These are phyloP conservation scores for Pholiota molesta DNA, from an alignment of 768 basidiomycete species.

Conservation along the genomic window DNA sequence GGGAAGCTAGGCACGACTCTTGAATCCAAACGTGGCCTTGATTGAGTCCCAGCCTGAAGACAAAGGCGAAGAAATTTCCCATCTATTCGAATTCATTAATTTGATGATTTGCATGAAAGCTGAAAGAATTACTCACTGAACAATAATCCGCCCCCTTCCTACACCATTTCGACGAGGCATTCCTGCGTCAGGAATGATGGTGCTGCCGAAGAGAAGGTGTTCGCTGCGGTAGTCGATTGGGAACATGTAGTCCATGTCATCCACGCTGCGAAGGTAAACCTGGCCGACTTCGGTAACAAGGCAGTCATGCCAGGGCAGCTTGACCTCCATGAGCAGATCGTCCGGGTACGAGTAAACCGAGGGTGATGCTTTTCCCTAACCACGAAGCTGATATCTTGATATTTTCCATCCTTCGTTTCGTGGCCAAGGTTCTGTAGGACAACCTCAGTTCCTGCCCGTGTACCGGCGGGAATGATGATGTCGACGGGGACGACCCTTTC, in stretches of 20 bases:
- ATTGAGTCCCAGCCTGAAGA: slow-evolving; percentile 19
- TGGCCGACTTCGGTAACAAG: slow-evolving; percentile 46
- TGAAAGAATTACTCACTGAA: slow-evolving; percentile 23
- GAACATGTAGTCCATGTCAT: slow-evolving; percentile 51
- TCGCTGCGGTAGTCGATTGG: slow-evolving; percentile 48
- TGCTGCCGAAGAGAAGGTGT: slow-evolving; percentile 44
- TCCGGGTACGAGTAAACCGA: slow-evolving; percentile 52
- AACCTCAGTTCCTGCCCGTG: slow-evolving; percentile 56
- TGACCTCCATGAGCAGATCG: slow-evolving; percentile 52
- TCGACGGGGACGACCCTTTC: slow-evolving; percentile 53
- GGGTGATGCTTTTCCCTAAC: slow-evolving; percentile 56
- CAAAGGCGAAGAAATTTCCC: slow-evolving; percentile 30
- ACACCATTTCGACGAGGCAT: slow-evolving; percentile 51
- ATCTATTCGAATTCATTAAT: slow-evolving; percentile 19
- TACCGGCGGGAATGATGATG: slow-evolving; percentile 57
- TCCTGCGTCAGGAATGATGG: slow-evolving; percentile 52
- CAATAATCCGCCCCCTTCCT: slow-evolving; percentile 26
- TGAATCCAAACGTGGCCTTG: slow-evolving; percentile 20
- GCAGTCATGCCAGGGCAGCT: slow-evolving; percentile 56
- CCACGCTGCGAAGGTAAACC: slow-evolving; percentile 52
- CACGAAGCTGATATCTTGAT: slow-evolving; percentile 64
- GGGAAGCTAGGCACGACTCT: slow-evolving; percentile 14
- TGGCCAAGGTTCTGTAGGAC: slow-evolving; percentile 56
- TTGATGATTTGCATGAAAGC: slow-evolving; percentile 3
- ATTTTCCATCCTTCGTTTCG: slow-evolving; percentile 55